Base-by-base conservation (phyloP, 2,329 filamentous ascomycete genomes). In the Coniochaeta ligniaria region DNA sequence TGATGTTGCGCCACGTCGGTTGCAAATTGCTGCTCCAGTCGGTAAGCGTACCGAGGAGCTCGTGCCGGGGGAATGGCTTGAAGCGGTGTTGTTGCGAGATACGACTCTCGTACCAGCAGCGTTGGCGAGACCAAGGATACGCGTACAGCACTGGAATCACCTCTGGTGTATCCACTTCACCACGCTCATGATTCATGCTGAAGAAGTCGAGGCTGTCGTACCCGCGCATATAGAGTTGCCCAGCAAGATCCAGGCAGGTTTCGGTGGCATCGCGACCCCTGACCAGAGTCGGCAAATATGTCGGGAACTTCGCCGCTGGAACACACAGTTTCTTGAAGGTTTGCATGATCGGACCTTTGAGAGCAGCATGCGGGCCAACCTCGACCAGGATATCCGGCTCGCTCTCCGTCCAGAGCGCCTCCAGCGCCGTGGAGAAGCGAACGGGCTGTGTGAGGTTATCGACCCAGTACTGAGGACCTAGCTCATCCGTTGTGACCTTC, bases 391-490 rank as follows among this genome's bases (percentile, higher is more conserved):
- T 59, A 45, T 67, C 61, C 28, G 66, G 60, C 28, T 57, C 45
- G 43, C 66, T 63, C 28, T 71, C 74, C 69, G 17, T 68, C 60
- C 38, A 75, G 68, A 59, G 60, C 11, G 54, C 38, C 45, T 64
- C 55, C 12, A 67, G 43, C 1, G 65, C 59, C 1, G 62, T 63
- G 2, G 80, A 79, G 63, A 82, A 81, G 11, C 72, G 70, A 1
- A 81, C 74, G 0, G 76, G 70, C 16, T 71, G 71, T 1, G 72
- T 73, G 16, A 78, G 64, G 58, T 78, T 78, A 17, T 75, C 73
- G 0, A 80, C 76, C 78, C 79, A 80, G 68, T 81, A 68, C 9
- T 63, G 60, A 2, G 76, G 64, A 22, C 74, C 73, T 3, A 80
- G 68, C 22, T 74, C 70, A 0, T 66, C 67, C 5, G 72, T 67